These are phyloP conservation scores for Phytophthora pisi DNA, from an alignment of 352 stramenopile genomes.

Conservation along the genomic window DNA sequence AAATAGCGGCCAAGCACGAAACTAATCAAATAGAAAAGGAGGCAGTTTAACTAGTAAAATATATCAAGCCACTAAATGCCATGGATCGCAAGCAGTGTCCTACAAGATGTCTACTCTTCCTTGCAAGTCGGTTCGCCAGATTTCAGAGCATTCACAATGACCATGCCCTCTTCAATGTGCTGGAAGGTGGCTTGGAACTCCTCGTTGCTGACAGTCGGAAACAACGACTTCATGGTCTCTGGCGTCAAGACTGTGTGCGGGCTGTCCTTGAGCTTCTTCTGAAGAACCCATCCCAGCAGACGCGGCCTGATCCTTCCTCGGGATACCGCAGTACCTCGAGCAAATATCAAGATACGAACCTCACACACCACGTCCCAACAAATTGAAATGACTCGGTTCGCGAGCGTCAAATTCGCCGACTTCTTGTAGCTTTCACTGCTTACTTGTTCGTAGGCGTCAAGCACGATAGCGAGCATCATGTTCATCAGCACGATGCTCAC, in stretches of 20 bases:
- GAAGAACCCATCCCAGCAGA: conserved; percentile 22
- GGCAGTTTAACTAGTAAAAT: too few relatives aligned
- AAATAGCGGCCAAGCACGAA: too few relatives aligned
- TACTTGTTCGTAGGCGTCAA: conserved; percentile 63
- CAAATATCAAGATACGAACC: neutral
- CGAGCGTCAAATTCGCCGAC: conserved; percentile 21
- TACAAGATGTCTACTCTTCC: conserved; percentile 5
- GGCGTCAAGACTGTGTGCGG: conserved; percentile 10
- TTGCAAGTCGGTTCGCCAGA: conserved; percentile 2
- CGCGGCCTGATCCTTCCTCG: conserved; percentile 24
- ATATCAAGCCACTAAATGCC: too few relatives aligned
- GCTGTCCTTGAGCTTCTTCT: conserved; percentile 4
- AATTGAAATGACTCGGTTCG: conserved; percentile 30
- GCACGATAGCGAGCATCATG: conserved; percentile 77
- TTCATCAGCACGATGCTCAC: conserved; percentile 72
- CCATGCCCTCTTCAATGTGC: conserved; percentile 23
- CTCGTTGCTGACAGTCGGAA: conserved; percentile 13
- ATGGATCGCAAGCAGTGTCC: too few relatives aligned
- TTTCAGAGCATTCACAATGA: conserved; percentile 17
- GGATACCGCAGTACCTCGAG: conserved; percentile 11
- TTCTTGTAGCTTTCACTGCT: conserved; percentile 40
- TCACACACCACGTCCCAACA: conserved; percentile 30
- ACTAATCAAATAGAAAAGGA: too few relatives aligned
- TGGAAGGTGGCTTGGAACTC: conserved; percentile 20
- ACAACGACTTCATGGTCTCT: conserved; percentile 21